phyloP scores from a whole-genome alignment of 495 filamentous ascomycete species.

The Hyaloscypha finlandica region DNA sequence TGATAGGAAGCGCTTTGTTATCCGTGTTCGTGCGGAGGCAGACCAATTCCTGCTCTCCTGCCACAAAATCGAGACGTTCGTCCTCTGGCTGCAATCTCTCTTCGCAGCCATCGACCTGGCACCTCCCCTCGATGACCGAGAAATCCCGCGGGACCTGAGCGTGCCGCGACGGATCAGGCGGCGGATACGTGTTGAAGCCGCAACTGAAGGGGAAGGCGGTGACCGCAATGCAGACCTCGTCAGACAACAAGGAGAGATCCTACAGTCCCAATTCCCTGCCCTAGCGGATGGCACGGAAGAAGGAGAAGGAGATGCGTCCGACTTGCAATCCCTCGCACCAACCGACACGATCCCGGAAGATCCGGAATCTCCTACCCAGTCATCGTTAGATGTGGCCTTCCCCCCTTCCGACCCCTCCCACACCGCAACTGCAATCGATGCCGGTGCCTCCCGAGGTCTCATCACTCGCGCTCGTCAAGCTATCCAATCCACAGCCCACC shows the following conservation, averaged over 20 bases:
- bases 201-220: neutral
- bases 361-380: neutral
- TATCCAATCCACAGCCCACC: slow-evolving; percentile 18
- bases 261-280: slow-evolving; percentile 28
- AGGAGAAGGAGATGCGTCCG: neutral
- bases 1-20: slow-evolving; percentile 53
- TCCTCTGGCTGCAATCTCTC: slow-evolving; percentile 56
- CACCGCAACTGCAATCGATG: neutral
- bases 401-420: neutral
- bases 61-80: slow-evolving; percentile 50
- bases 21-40: slow-evolving; percentile 62
- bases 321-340: neutral
- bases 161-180: slow-evolving; percentile 24
- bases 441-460: neutral
- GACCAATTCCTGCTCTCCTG: slow-evolving; percentile 66
- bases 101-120: slow-evolving; percentile 56
- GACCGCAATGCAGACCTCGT: slow-evolving; percentile 18
- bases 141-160: slow-evolving; percentile 28
- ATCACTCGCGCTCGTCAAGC: slow-evolving; percentile 24
- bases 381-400: neutral
- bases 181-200: neutral
- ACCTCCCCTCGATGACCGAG: slow-evolving; percentile 49
- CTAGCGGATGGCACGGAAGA: slow-evolving; percentile 12
- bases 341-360: neutral
- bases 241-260: slow-evolving; percentile 35